These are phyloP conservation scores for Cryptomeria japonica DNA, from an alignment of 75 land plant genomes.

Conservation along the genomic window DNA sequence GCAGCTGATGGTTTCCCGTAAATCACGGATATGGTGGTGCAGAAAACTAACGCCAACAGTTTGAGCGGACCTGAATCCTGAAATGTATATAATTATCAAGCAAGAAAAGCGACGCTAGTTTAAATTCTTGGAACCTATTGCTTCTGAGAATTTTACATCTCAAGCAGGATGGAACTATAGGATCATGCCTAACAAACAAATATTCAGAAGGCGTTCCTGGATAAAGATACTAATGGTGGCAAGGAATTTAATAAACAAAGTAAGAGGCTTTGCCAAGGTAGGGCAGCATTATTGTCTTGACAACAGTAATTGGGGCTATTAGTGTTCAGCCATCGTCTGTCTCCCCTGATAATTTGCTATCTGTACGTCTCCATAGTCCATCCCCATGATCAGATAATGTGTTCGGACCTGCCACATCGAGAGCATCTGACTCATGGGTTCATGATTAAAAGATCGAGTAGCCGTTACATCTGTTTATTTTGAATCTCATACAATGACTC, in stretches of 20 bases:
- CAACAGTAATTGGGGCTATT: constrained; percentile 71
- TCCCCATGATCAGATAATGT: constrained; percentile 93
- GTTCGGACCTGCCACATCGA: constrained; percentile 82
- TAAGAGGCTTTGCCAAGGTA: constrained; percentile 70
- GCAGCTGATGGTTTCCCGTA: no score
- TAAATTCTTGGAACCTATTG: constrained; percentile 80
- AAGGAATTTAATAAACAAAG: constrained; percentile 84
- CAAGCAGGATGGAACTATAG: constrained; percentile 87
- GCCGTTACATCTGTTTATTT: constrained; percentile 46
- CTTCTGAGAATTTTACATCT: constrained; percentile 92
- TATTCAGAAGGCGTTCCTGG: constrained; percentile 96
- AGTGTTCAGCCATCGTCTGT: constrained; percentile 95
- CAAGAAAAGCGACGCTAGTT: constrained; percentile 74
- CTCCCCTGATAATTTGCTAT: constrained; percentile 82
- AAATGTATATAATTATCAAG: constrained; percentile 58
- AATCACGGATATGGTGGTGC: no score
- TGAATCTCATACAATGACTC: constrained; percentile 66
- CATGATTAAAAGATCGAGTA: constrained; percentile 79
- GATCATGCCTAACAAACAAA: constrained; percentile 89
- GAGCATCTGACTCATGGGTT: constrained; percentile 90
- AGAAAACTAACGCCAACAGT: no score
- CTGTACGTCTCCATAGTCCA: constrained; percentile 80
- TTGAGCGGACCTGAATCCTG: constrained; percentile 61
- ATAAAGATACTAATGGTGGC: no score
- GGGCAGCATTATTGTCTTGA: constrained; percentile 79